Evolutionary conservation across 1,139 yeast species (phyloP), one percentile per base, ranked within the genome.

Genomic region (Protomyces gravidus): DNA sequence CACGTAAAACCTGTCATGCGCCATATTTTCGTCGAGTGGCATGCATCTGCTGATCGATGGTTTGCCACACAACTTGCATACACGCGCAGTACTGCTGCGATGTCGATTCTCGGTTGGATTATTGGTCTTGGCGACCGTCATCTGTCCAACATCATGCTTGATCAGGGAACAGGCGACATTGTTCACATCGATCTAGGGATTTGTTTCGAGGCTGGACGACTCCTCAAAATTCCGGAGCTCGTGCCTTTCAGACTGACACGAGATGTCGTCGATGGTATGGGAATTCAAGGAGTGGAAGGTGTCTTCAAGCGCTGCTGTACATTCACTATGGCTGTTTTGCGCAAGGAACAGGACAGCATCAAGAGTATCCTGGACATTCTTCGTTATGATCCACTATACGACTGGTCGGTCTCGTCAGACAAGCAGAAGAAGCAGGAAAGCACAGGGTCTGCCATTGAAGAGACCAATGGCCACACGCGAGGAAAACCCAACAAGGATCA

Each of bases 41-140:
- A 84, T 68, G 67, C 78, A 9, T 78, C 82, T 15, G 84, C 94
- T 0, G 83, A 84, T 61, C 73, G 72, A 0, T 94, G 98, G 98
- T 83, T 85, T 66, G 71, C 71, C 21, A 81, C 85, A 45, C 78
- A 89, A 51, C 76, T 80, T 17, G 73, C 75, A 1, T 94, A 89
- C 70, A 80, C 88, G 0, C 81, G 84, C 61, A 96, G 97, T 0
- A 77, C 88, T 2, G 97, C 97, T 0, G 81, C 89, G 0, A 80
- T 86, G 1, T 89, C 97, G 0, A 86, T 94, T 57, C 84, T 89
- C 21, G 98, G 98, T 0, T 79, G 87, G 69, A 77, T 90, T 9
- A 74, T 94, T 32, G 99, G 99, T 0, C 76, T 94, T 11, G 99
- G 99, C 1, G 99, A 94, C 70, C 77, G 99, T 26, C 99, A 94